These are phyloP conservation scores for Neofusicoccum parvum DNA, from an alignment of 2,329 filamentous ascomycete genomes.

Conservation along the genomic window DNA sequence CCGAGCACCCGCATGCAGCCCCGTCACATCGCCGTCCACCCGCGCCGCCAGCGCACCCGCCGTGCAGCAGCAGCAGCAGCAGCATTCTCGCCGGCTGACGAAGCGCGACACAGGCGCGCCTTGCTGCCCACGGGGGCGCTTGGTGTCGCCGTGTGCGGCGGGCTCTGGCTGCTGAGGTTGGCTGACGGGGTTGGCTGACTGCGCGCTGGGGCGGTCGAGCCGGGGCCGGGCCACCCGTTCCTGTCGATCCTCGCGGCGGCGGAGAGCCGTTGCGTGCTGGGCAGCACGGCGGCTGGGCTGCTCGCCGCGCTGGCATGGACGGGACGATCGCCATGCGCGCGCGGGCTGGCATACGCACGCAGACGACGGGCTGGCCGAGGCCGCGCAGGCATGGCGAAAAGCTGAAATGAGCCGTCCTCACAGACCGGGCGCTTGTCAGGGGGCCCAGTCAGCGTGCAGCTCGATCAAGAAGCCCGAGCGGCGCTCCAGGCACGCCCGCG, in stretches of 20 bases:
- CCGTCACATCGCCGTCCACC: background rate
- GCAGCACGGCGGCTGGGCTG: background rate
- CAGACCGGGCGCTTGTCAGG: slow-evolving; percentile 21
- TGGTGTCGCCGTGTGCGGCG: no score
- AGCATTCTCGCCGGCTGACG: no score
- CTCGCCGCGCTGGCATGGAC: background rate
- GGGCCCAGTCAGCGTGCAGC: slow-evolving; percentile 20
- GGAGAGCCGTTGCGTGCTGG: slow-evolving; percentile 20
- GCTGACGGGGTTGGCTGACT: no score
- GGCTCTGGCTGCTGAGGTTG: no score
- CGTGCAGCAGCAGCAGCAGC: background rate
- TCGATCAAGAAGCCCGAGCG: slow-evolving; percentile 19
- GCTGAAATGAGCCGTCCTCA: slow-evolving; percentile 21
- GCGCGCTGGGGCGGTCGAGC: no score
- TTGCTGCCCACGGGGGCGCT: no score
- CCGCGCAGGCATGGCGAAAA: slow-evolving; percentile 16
- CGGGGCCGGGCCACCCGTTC: slow-evolving; percentile 11
- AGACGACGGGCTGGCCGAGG: slow-evolving; percentile 4
- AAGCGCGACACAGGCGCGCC: no score
- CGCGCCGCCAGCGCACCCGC: background rate
- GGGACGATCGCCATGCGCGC: slow-evolving; percentile 12
- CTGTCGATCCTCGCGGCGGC: slow-evolving; percentile 19
- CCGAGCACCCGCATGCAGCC: background rate
- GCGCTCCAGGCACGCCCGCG: slow-evolving; percentile 22
- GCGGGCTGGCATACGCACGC: background rate